phyloP scores from a whole-genome alignment of 2,329 filamentous ascomycete species.

The Neopestalotiopsis sp. region DNA sequence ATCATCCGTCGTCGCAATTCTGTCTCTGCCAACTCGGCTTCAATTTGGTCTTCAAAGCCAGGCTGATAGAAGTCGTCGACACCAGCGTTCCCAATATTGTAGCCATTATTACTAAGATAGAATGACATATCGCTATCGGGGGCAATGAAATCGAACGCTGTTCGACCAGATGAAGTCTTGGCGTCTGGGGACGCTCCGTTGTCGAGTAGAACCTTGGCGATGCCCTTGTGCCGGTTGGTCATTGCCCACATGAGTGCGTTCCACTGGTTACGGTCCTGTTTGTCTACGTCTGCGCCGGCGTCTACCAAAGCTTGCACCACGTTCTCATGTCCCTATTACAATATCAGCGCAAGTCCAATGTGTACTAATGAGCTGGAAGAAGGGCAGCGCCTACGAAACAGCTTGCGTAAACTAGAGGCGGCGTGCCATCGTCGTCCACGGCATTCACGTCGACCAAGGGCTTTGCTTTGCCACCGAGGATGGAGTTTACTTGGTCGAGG shows the following conservation, averaged over 20 bases:
- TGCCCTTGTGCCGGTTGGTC: conserved; percentile 96
- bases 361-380: conserved; percentile 19
- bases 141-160: conserved; percentile 93
- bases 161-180: conserved; percentile 91
- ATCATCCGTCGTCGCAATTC: conserved; percentile 97
- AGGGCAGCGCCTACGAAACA: conserved; percentile 75
- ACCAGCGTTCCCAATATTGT: conserved; percentile 82
- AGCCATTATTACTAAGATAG: conserved; percentile 93
- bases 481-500: conserved; percentile 76
- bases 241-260: conserved; percentile 99
- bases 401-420: conserved; percentile 96
- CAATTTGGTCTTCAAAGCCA: conserved; percentile 92
- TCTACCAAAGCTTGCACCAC: conserved; percentile 85
- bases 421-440: conserved; percentile 91
- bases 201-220: conserved; percentile 90
- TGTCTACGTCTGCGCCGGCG: conserved; percentile 87
- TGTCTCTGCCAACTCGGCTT: conserved; percentile 96
- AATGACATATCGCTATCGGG: conserved; percentile 96
- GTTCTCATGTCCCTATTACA: conserved; percentile 77
- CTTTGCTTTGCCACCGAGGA: conserved; percentile 77
- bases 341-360: conserved; percentile 25
- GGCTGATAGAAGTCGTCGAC: conserved; percentile 94
- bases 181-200: conserved; percentile 95
- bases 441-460: conserved; percentile 83
- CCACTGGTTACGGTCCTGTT: conserved; percentile 96